Evolutionary conservation across 441 rosid genomes (phyloP).

Genomic region (Eruca vesicaria): DNA sequence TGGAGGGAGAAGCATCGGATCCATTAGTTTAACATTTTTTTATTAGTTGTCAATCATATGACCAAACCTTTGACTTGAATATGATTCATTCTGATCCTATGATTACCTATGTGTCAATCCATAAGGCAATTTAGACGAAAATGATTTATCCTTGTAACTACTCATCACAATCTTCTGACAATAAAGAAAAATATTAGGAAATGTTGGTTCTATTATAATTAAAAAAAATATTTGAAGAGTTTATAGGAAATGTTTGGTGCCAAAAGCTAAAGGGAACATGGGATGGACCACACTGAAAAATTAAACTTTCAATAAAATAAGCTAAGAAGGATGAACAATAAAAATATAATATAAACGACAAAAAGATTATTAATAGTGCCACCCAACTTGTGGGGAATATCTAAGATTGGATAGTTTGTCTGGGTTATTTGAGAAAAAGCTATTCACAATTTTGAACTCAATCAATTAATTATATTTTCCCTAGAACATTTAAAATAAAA

Average conservation of each 20-base stretch:
- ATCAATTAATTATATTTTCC: not conserved
- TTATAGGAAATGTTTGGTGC: conserved; percentile 36
- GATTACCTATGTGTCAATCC: conserved; percentile 30
- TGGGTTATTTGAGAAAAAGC: not conserved
- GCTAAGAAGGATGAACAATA: conserved; percentile 6
- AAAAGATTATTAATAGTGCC: conserved; percentile 40
- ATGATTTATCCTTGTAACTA: conserved; percentile 23
- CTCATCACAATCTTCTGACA: conserved; percentile 5
- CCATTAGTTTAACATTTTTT: conserved; percentile 33
- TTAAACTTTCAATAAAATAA: not conserved
- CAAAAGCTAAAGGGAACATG: conserved; percentile 44
- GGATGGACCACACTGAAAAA: conserved; percentile 48
- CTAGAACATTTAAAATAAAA: not conserved
- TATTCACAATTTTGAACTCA: not conserved
- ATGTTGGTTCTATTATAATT: not conserved
- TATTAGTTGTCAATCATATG: conserved; percentile 43
- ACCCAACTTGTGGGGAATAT: conserved; percentile 76
- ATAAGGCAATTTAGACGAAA: conserved; percentile 9
- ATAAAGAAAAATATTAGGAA: not conserved
- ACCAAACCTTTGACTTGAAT: conserved; percentile 47
- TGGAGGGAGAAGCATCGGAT: conserved; percentile 37
- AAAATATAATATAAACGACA: conserved; percentile 26
- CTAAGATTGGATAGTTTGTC: conserved; percentile 46
- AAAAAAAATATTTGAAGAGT: conserved; percentile 14
- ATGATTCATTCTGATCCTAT: conserved; percentile 15